Percentiles rank a stretch among this genome's conserved stretches.
Evolutionary conservation across 2,329 filamentous ascomycete genomes (phyloP).

Genomic region (Paraconiothyrium sp.): DNA sequence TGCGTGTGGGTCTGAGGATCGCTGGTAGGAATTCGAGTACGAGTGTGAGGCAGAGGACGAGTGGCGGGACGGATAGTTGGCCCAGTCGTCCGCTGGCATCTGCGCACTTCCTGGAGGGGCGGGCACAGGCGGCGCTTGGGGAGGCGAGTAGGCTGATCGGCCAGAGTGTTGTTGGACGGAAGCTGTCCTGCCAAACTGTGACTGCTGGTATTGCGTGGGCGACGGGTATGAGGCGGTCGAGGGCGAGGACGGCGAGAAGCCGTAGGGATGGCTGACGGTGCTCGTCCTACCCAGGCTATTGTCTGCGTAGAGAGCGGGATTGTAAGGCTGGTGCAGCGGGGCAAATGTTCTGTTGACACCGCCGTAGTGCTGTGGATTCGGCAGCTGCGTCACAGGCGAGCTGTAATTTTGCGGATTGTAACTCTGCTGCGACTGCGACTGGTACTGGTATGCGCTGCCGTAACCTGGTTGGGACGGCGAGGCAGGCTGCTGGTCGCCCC

Average conservation of each 20-base stretch:
- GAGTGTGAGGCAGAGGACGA: constrained; percentile 40
- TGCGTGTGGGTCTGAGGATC: constrained; percentile 40
- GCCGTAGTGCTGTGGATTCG: constrained; percentile 73
- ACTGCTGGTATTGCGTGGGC: constrained; percentile 41
- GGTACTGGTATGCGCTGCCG: constrained; percentile 49
- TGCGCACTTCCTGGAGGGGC: constrained; percentile 45
- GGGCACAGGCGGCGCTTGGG: constrained; percentile 49
- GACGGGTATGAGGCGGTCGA: constrained; percentile 39
- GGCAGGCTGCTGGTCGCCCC: constrained; percentile 37
- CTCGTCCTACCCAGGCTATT: constrained; percentile 41
- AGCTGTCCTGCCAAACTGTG: constrained; percentile 42
- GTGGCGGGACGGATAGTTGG: constrained; percentile 40
- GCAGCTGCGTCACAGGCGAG: constrained; percentile 48
- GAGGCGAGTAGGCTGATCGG: constrained; percentile 46
- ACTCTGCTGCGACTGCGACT: constrained; percentile 47
- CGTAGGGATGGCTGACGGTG: constrained; percentile 47
- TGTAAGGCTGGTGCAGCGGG: constrained; percentile 53
- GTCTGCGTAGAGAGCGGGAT: constrained; percentile 56
- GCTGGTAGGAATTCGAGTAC: constrained; percentile 44
- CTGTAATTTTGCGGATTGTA: constrained; percentile 73
- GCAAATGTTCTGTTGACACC: constrained; percentile 49
- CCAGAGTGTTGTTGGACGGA: constrained; percentile 38
- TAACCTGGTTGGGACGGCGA: constrained; percentile 40
- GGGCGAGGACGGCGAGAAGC: constrained; percentile 49
- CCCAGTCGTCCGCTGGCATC: constrained; percentile 47